Base-by-base conservation (phyloP, 306 rosid genomes). In the Sophora flavescens region DNA sequence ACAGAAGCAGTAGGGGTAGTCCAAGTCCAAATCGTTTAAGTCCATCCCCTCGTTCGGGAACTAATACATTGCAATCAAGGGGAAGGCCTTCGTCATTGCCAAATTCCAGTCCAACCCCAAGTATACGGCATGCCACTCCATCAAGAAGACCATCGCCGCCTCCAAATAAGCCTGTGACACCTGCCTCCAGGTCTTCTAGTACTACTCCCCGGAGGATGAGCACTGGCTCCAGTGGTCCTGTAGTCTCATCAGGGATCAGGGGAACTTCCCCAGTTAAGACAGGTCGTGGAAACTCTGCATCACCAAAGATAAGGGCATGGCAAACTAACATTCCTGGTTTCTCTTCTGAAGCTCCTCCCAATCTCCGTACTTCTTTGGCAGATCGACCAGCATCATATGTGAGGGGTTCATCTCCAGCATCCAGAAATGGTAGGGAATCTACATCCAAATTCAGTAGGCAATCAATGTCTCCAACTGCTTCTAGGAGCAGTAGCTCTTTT, bases 281-380 rank as follows among this genome's bases (percentile, higher is more conserved):
- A 56, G 82, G 74, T 64, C 81, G 91, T 44, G 97, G 97, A 78
- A 88, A 87, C 80, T 90, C 96, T 66, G 90, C 97, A 69, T 92
- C 97, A 35, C 97, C 97, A 28, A 92, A 92, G 85, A 85, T 90
- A 76, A 88, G 88, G 63, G 93, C 96, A 59, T 92, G 97, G 97
- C 96, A 92, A 79, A 76, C 93, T 39, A 90, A 88, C 84, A 92
- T 92, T 82, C 91, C 93, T 2, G 97, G 97, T 51, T 88, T 92
- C 86, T 90, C 97, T 74, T 82, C 91, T 74, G 93, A 92, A 59
- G 86, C 88, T 64, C 97, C 97, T 75, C 96, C 96, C 56, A 92
- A 92, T 83, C 97, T 92, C 6, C 92, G 93, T 6, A 90, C 96
- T 70, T 92, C 97, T 59, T 87, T 90, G 81, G 88, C 91, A 35